Conservation (phyloP, 2,329 filamentous ascomycete genomes). For the Mycosphaerelloides madeirae region DNA sequence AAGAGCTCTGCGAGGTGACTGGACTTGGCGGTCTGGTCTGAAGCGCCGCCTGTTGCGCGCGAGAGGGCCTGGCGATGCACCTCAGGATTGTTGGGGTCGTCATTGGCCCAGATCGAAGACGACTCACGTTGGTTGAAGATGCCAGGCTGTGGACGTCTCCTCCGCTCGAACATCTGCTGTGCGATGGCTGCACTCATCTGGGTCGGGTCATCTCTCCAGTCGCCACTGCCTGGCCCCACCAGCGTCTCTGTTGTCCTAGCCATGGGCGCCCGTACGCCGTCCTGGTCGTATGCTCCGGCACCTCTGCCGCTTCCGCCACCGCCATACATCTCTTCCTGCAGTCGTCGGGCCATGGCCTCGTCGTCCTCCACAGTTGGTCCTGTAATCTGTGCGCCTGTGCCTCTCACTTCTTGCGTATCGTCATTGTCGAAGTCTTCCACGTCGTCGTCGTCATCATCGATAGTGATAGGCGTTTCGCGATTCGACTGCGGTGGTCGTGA, state of each 20-base stretch:
- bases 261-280: conserved; percentile 81
- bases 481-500: conserved; percentile 30
- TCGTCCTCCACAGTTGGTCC: conserved; percentile 64
- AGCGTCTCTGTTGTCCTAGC: conserved; percentile 87
- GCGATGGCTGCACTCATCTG: conserved; percentile 59
- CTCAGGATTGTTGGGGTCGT: conserved; percentile 47
- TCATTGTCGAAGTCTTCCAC: conserved; percentile 38
- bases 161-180: conserved; percentile 56
- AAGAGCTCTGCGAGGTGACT: conserved; percentile 85
- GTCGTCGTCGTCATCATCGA: conserved; percentile 72
- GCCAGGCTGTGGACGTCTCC: conserved; percentile 38
- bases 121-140: conserved; percentile 64
- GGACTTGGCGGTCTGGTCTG: conserved; percentile 63
- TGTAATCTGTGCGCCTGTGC: conserved; percentile 20
- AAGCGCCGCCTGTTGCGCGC: conserved; percentile 60
- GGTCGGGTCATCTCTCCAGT: conserved; percentile 50
- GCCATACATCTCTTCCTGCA: conserved; percentile 88
- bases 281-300: conserved; percentile 42
- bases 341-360: conserved; percentile 80
- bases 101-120: conserved; percentile 54
- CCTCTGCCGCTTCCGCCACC: conserved; percentile 41
- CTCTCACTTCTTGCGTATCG: conserved; percentile 24
- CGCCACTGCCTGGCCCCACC: conserved; percentile 61
- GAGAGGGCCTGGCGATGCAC: conserved; percentile 52
- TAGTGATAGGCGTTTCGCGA: conserved; percentile 58